Base-by-base conservation (phyloP, 2,329 filamentous ascomycete species). In the Colletotrichum tamarilloi region DNA sequence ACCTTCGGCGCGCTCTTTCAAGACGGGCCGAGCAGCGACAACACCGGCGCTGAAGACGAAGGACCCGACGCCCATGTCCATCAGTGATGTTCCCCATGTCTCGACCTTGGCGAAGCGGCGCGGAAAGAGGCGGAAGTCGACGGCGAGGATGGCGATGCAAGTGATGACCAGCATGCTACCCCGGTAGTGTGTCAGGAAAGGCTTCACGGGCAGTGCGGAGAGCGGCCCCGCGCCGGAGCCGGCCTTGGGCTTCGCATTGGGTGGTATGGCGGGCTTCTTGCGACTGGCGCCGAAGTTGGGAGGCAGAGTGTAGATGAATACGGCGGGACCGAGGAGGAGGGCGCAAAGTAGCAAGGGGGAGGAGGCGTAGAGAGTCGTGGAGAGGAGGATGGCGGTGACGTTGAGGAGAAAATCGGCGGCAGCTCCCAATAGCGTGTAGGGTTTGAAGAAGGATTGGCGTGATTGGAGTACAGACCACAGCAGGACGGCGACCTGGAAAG, bases 31-130 rank as follows among this genome's bases (percentile, higher is more conserved):
- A 16, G 95, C 95, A 49, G 94, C 95, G n/a, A 98, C 95, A 42
- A 98, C 86, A 26, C 97, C 97, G 19, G 93, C 94, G 2, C 95
- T 95, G 83, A 98, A 99, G 78, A 99, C 97, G 84, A 99, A 99
- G 14, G 95, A 98, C 32, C 97, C 97, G 60, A 99, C 97, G 62
- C 97, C 97, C 78, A 98, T 88, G 81, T 99, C 97, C 97, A 99
- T 99, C 74, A 99, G 85, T n/a, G 96, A 98, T 1, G 96, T 98
- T 67, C 97, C 97, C 95, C 97, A 99, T n/a, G 94, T 98, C 84
- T 99, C 97, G 2, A 97, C 97, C 85, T 99, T 99, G 70, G 95
- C 97, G 81, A 98, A 98, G 38, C 97, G 92, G 32, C 97, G 91
- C 2, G 97, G 97, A 79, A 99, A 99, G 72, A 98, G 87, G 22